phyloP scores from a whole-genome alignment of 208 protist species.

The Porcisia deanei region DNA sequence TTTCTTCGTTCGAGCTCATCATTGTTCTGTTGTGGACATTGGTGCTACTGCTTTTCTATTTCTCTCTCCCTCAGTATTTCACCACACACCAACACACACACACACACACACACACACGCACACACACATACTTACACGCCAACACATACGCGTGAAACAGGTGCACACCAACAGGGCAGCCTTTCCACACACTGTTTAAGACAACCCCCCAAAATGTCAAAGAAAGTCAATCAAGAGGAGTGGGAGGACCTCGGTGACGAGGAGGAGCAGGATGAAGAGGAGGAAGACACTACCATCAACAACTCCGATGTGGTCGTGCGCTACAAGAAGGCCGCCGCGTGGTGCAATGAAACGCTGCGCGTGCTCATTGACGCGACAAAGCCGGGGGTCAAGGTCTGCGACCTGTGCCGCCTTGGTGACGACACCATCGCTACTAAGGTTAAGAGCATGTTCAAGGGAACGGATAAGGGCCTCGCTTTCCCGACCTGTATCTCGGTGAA shows the following conservation, averaged over 20 bases:
- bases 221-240: constrained; percentile 74
- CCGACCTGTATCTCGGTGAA: constrained; percentile 99
- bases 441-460: constrained; percentile 92
- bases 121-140: not conserved
- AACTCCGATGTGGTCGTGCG: constrained; percentile 96
- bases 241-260: constrained; percentile 66
- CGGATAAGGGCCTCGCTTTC: constrained; percentile 98
- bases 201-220: constrained; percentile 49
- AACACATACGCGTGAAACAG: constrained; percentile 11
- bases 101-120: constrained; percentile 2
- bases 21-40: not conserved
- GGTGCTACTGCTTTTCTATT: not conserved
- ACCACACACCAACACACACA: constrained; percentile 21
- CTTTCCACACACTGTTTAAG: not conserved
- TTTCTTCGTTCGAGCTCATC: not conserved
- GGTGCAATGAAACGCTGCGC: constrained; percentile 95
- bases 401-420: constrained; percentile 89
- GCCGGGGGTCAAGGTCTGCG: constrained; percentile 87
- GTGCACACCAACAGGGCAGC: constrained; percentile 5
- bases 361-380: constrained; percentile 83
- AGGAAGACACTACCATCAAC: constrained; percentile 93
- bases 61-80: not conserved
- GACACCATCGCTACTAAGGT: constrained; percentile 85
- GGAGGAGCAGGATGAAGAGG: constrained; percentile 83
- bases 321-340: constrained; percentile 96